A percentile compares a stretch with the other conserved stretches of the same genome.
phyloP scores from a whole-genome alignment of 2,329 filamentous ascomycete species.

The Xylaria sp. region DNA sequence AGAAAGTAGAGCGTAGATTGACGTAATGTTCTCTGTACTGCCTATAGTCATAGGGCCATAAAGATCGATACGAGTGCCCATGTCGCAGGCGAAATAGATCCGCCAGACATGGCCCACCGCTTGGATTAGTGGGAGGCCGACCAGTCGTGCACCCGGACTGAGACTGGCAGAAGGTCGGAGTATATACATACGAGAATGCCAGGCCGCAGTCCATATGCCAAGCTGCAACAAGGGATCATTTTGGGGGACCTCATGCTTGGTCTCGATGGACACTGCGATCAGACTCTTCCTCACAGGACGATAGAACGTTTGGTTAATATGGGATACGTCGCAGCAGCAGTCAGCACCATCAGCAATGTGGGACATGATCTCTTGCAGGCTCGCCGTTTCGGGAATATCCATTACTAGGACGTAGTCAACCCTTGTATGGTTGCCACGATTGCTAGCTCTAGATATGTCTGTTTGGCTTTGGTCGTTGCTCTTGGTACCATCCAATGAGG shows the following conservation, averaged over 20 bases:
- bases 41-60: constrained; percentile 13
- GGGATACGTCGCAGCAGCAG: neutral
- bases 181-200: constrained; percentile 4
- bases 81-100: constrained; percentile 18
- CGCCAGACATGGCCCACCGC: constrained; percentile 4
- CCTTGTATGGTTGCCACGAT: neutral
- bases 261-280: constrained; percentile 17
- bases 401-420: neutral
- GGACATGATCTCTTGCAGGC: neutral
- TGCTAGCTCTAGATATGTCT: neutral
- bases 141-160: neutral
- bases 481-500: neutral
- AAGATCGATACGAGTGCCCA: constrained; percentile 10
- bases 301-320: constrained; percentile 12
- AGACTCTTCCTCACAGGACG: neutral
- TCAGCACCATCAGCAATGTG: neutral
- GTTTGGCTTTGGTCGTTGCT: neutral
- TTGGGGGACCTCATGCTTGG: neutral
- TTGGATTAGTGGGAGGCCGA: constrained; percentile 6
- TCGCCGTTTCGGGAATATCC: neutral
- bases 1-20: constrained; percentile 12
- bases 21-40: constrained; percentile 6
- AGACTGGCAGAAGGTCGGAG: constrained; percentile 3
- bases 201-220: constrained; percentile 5
- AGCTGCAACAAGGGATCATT: constrained; percentile 3